Evolutionary conservation across 495 filamentous ascomycete species (phyloP), one percentile per base, ranked within the genome.

Genomic region (Penicillium dipodomyicola): DNA sequence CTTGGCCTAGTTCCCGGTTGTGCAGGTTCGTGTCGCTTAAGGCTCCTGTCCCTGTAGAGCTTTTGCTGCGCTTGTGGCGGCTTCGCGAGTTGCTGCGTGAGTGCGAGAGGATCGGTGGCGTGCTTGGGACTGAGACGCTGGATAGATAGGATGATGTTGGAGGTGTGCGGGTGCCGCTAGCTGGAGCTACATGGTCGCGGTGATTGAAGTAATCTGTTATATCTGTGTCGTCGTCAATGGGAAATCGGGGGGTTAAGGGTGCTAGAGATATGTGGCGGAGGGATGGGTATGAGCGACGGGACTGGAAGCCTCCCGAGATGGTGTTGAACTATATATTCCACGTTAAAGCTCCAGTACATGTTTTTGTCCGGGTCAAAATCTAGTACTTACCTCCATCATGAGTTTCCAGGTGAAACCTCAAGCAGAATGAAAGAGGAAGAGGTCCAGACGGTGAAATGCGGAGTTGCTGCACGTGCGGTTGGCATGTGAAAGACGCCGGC

Each of bases 221-320:
- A 27, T 67, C 64, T 49, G 41, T 37, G 40, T 65, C 64, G 50
- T 77, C 69, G 61, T 87, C 81, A 47, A 86, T 74, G 49, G 86
- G 84, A 56, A 87, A 82, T 67, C 78, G 81, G 48, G 85, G 81
- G 15, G 85, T 87, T 19, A 90, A 75, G 54, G 87, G 86, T 30
- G 84, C 81, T 47, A 89, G 78, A 23, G 84, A 84, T 59, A 77
- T 55, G 55, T 78, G 73, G 54, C 77, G 63, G 43, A 82, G 61
- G 23, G 76, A 69, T 52, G 77, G 76, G 58, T 79, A 77, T 20
- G 77, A 79, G 56, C 76, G 75, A 44, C 73, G 71, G 41, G 72
- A 75, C 29, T 65, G 69, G 62, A 73, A 77, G 59, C 70, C 65
- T 39, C 61, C 53, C 35, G 69, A 61, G 45, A 59, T 68, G 15